phyloP scores from a whole-genome alignment of 1,284 basidiomycete species.

The Porodaedalea pini region DNA sequence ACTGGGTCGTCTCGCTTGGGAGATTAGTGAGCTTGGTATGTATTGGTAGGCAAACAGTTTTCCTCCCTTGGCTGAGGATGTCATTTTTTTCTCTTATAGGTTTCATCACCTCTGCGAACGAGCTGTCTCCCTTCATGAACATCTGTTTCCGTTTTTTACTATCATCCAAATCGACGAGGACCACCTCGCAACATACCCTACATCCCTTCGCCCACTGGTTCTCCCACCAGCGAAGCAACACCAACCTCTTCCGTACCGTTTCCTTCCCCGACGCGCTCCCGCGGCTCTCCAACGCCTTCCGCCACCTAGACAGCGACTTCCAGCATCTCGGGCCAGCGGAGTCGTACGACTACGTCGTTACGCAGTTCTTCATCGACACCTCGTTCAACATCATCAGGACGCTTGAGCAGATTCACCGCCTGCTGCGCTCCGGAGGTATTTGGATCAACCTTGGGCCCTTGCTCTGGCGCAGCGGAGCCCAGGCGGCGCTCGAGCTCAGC shows the following conservation, averaged over 20 bases:
- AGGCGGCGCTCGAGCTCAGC: slow-evolving; percentile 55
- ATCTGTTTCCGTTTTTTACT: slow-evolving; percentile 55
- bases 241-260: slow-evolving; percentile 47
- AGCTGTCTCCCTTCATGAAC: slow-evolving; percentile 63
- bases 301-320: slow-evolving; percentile 52
- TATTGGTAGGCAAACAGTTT: background rate
- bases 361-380: slow-evolving; percentile 71
- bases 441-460: slow-evolving; percentile 71
- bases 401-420: slow-evolving; percentile 46
- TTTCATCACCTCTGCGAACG: slow-evolving; percentile 54
- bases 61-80: background rate
- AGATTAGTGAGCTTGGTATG: slow-evolving; percentile 56
- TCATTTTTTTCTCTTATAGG: slow-evolving; percentile 31
- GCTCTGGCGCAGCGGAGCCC: slow-evolving; percentile 54
- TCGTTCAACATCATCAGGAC: slow-evolving; percentile 56
- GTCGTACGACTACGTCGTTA: slow-evolving; percentile 55
- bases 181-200: slow-evolving; percentile 44
- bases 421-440: slow-evolving; percentile 53
- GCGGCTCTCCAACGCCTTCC: slow-evolving; percentile 37
- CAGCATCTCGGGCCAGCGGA: slow-evolving; percentile 33
- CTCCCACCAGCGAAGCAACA: slow-evolving; percentile 57
- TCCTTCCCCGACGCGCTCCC: slow-evolving; percentile 60
- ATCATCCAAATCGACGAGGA: slow-evolving; percentile 41
- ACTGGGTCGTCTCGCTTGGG: slow-evolving; percentile 61
- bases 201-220: slow-evolving; percentile 65